Evolutionary conservation across 192 early-diverging fungal species (phyloP), one percentile per base, ranked within the genome.

Genomic region (Entomortierella parvispora): DNA sequence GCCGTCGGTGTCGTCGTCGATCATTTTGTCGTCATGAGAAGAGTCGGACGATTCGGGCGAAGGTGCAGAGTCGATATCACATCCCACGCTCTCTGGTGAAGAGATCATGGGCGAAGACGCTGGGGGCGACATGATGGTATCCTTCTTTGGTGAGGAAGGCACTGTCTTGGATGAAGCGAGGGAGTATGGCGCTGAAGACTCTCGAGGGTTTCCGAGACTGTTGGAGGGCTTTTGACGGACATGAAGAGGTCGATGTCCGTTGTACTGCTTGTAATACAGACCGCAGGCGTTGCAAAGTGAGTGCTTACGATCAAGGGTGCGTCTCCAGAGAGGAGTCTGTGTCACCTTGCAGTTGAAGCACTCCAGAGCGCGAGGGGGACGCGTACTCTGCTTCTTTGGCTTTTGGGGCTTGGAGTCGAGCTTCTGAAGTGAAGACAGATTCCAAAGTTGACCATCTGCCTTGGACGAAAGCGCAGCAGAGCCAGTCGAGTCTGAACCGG

Each of bases 221-320:
- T 51, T 26, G 1, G 74, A 77, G 3, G 81, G 78, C 67, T 80
- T 83, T 25, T 77, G 77, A n/a, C 78, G 78, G 44, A 91, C 87
- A 43, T 85, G 84, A 29, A 90, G 78, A 25, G 96, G 96, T 43
- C 96, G 81, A n/a, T 87, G 81, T 26, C 87, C 86, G 33, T 90
- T 90, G 69, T 97, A 95, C 53, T 96, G 89, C 86, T 96, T 97
- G 83, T 85, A 93, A 81, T 91, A 97, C 49, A 97, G 84, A 4
- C 96, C 96, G 65, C 96, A 97, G 1, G 95, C 95, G 51, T 97
- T 97, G 82, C 96, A 97, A 10, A 97, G 86, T 14, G 93, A 88
- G 55, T 93, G 89, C 67, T 90, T 88, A 52, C 95, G 94, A 33
- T 88, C 83, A 18, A 88, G 81, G 65, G 93, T 88, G 29, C 94